Evolutionary conservation across 306 rosid genomes (phyloP), one percentile per base, ranked within the genome.

Genomic region (Ormosia emarginata): DNA sequence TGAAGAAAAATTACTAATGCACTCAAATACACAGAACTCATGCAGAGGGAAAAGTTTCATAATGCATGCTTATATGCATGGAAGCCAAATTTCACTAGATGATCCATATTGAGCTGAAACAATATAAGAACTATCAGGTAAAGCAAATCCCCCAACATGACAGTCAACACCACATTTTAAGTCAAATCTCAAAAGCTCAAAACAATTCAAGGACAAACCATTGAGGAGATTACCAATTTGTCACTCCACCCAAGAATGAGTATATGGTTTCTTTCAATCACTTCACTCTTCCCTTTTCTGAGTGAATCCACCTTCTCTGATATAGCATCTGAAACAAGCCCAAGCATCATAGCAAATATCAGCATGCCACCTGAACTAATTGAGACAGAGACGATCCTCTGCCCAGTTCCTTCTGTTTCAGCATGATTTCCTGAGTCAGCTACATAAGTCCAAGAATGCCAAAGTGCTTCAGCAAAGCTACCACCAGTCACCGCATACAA

Each of bases 181-280:
- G 47, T 73, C 8, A 56, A 34, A 50, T 61, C 17, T 47, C 12
- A 77, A 13, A 68, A 30, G 63, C 64, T 72, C 36, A 37, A 46
- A 43, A 50, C 44, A 66, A 30, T 36, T 82, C 8, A 29, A 43
- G 44, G 30, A 67, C 46, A 76, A 70, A 81, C 56, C 65, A 44
- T 46, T n/a, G 32, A 79, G 67, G 55, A 81, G 70, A 58, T 74
- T 91, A 95, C 99, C 97, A 95, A 81, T 89, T 95, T 95, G 84
- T 95, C 99, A 86, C 99, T 87, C 99, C 99, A 95, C 39, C 99
- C 99, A 81, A 95, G 99, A 85, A 95, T 89, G 86, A 95, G 99
- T 78, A 95, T 86, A 86, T 95, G 99, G 81, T 95, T 89, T 80
- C 85, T 91, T 87, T 95, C 99, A 75, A 95, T 95, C 79, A 95